These are phyloP conservation scores for Pseudocercospora eumusae DNA, from an alignment of 2,329 filamentous ascomycete species.

Conservation along the genomic window DNA sequence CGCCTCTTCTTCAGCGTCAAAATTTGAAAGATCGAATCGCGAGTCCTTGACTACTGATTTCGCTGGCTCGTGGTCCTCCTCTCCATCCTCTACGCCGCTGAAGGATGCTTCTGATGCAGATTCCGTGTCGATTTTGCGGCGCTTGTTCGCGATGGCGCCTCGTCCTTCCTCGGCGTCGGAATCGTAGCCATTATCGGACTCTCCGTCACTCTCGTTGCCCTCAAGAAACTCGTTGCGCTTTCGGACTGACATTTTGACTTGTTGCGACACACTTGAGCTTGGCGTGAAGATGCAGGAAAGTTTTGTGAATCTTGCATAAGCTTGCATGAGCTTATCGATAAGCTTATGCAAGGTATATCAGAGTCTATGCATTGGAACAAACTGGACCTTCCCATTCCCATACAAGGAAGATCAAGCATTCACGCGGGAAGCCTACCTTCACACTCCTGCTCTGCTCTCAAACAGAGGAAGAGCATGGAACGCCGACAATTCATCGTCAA, in stretches of 20 bases:
- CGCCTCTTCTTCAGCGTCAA: conserved; percentile 17
- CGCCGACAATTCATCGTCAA: too few relatives aligned
- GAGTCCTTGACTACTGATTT: conserved; percentile 15
- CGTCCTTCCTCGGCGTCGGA: conserved; percentile 71
- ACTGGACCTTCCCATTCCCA: too few relatives aligned
- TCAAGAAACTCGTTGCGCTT: conserved; percentile 73
- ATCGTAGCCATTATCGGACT: conserved; percentile 58
- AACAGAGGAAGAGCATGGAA: neutral
- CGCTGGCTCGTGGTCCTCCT: conserved; percentile 14
- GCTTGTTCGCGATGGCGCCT: conserved; percentile 60
- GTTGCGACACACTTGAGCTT: neutral
- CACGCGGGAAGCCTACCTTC: too few relatives aligned
- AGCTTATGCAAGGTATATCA: too few relatives aligned
- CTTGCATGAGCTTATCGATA: neutral
- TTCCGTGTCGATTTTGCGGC: conserved; percentile 60
- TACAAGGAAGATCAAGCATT: too few relatives aligned
- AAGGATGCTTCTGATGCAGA: conserved; percentile 34
- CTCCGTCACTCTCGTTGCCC: conserved; percentile 48
- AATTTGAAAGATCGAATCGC: conserved; percentile 22
- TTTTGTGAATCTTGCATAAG: neutral
- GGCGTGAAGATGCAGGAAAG: neutral
- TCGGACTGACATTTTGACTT: conserved; percentile 49
- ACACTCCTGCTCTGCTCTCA: neutral
- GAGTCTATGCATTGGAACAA: too few relatives aligned
- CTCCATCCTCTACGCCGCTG: conserved; percentile 28